Conservation (phyloP, 2,329 filamentous ascomycete species). For the Talaromyces sp. region DNA sequence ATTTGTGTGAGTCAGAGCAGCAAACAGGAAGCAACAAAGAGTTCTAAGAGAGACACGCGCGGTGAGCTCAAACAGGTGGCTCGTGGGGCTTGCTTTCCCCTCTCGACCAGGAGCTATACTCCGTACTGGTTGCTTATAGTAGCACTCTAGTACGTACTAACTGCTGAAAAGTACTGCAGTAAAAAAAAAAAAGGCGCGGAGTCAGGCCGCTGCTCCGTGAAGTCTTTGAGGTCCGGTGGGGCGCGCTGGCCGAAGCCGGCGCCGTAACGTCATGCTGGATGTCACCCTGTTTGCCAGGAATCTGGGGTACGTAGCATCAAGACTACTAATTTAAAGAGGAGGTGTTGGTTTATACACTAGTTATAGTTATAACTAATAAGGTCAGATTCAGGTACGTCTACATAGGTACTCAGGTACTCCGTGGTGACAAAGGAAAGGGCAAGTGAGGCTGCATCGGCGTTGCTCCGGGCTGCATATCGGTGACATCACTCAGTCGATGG, state of each 20-base stretch:
- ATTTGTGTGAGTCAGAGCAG: not conserved
- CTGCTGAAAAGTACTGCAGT: not conserved
- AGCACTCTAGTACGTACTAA: no score
- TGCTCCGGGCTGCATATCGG: not conserved
- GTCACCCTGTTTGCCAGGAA: not conserved
- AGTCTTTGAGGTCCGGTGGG: not conserved
- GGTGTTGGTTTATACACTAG: not conserved
- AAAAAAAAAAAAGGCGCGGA: not conserved
- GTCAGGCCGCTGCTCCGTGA: not conserved
- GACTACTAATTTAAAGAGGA: not conserved
- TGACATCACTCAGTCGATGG: no score
- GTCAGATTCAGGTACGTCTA: no score
- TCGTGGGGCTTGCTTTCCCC: not conserved
- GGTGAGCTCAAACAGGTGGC: not conserved
- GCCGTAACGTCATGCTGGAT: not conserved
- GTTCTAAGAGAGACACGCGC: not conserved
- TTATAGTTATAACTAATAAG: no score
- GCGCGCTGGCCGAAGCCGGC: not conserved
- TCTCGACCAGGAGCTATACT: not conserved
- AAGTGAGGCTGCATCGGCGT: not conserved
- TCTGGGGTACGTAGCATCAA: not conserved
- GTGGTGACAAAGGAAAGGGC: not conserved
- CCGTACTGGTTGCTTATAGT: not conserved
- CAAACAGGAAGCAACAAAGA: not conserved
- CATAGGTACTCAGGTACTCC: no score